phyloP scores from a whole-genome alignment of 2,329 filamentous ascomycete genomes.

The Neonectria sp. region DNA sequence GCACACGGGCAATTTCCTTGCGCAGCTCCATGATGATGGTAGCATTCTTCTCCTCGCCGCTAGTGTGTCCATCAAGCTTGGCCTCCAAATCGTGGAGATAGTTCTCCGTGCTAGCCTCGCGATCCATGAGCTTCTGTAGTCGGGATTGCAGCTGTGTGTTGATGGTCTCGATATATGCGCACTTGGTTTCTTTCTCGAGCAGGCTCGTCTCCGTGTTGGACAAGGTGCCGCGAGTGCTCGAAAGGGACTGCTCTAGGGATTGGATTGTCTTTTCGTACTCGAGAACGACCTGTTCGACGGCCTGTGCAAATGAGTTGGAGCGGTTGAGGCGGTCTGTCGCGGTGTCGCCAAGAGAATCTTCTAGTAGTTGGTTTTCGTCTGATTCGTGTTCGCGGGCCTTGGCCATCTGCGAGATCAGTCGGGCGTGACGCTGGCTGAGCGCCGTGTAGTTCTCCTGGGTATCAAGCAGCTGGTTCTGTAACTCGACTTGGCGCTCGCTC shows the following conservation, averaged over 20 bases:
- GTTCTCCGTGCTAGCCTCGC: slow-evolving; percentile 90
- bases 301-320: slow-evolving; percentile 95
- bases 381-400: slow-evolving; percentile 82
- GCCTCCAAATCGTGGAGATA: slow-evolving; percentile 94
- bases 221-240: slow-evolving; percentile 87
- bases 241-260: slow-evolving; percentile 89
- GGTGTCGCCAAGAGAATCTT: slow-evolving; percentile 77
- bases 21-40: slow-evolving; percentile 88
- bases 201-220: slow-evolving; percentile 88
- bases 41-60: slow-evolving; percentile 93
- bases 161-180: slow-evolving; percentile 92
- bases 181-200: slow-evolving; percentile 93
- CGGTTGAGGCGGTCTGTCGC: slow-evolving; percentile 91
- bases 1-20: slow-evolving; percentile 89
- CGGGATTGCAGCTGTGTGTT: slow-evolving; percentile 91
- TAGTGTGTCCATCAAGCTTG: slow-evolving; percentile 91
- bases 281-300: slow-evolving; percentile 94
- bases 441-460: slow-evolving; percentile 95
- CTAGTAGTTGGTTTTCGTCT: slow-evolving; percentile 69
- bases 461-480: slow-evolving; percentile 95
- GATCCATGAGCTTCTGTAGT: slow-evolving; percentile 92
- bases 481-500: slow-evolving; percentile 87
- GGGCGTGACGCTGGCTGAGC: slow-evolving; percentile 93
- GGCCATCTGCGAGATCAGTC: slow-evolving; percentile 92
- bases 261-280: slow-evolving; percentile 99